Evolutionary conservation across 441 rosid species (phyloP), one percentile per base, ranked within the genome.

Genomic region (Aleurites moluccanus): DNA sequence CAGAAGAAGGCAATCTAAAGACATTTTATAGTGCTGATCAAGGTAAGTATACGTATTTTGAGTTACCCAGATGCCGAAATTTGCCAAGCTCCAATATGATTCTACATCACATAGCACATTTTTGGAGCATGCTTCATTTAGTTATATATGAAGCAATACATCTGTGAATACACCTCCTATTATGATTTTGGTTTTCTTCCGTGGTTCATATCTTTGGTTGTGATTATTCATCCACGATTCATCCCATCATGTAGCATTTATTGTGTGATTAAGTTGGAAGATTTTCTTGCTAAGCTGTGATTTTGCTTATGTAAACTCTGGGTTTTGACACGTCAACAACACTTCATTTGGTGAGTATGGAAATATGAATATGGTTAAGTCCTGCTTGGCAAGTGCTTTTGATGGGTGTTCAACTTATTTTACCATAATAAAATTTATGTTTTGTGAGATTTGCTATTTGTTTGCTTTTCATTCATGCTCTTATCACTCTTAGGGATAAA

Each of bases 31-130:
- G 16, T 30, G 65, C 8, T 27, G 27, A 57, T 35, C 66, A 28
- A 64, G 76, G 76, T 64, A 35, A 21, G 49, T 64, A 50, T 35
- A 35, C 45, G 44, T 20, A 71, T 27, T 16, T 45, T 65, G 69
- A 42, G 69, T 33, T 62, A 6, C 38, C 45, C 23, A 69, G 47
- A 52, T 11, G 2, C 64, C 38, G 33, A 33, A 30, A 10, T 20
- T 33, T 33, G 18, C 10, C 18, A 33, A 16, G 47, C 33, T 35
- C 38, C 28, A 57, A 57, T 11, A 2, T 57, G 62, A 57, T 57
- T 23, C 62, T 57, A 23, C 21, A n/a, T 11, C 49, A 53, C 35
- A 27, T 49, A 49, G 45, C 52, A 15, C 33, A 23, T 27, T 69
- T 67, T 69, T 1, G 27, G 49, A 15, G 73, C 18, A 30, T 53